Evolutionary conservation across 2,329 filamentous ascomycete species (phyloP).

Genomic region (Colletotrichum echinochloae): DNA sequence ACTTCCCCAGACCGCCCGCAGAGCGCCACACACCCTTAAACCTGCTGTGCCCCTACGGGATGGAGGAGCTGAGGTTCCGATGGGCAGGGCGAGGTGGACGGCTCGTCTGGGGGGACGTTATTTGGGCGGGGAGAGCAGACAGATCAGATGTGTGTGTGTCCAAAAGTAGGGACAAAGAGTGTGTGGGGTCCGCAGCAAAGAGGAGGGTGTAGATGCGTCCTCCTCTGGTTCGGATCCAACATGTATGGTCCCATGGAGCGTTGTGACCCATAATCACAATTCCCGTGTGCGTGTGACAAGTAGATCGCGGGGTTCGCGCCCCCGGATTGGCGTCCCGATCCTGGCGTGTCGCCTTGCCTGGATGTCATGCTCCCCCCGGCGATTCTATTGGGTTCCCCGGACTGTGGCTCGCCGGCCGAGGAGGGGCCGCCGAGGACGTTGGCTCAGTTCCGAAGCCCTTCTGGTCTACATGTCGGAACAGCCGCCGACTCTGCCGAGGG

Average conservation of each 20-base stretch:
- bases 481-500: not conserved
- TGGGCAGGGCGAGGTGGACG: too few relatives aligned
- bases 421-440: not conserved
- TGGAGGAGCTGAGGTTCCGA: not conserved
- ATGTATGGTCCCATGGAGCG: not conserved
- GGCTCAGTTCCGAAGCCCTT: not conserved
- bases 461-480: not conserved
- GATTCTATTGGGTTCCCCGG: not conserved
- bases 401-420: not conserved
- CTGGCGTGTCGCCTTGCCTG: conserved; percentile 17
- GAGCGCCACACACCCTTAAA: not conserved
- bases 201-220: not conserved
- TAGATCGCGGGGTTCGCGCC: not conserved
- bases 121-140: too few relatives aligned
- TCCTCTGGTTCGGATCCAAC: not conserved
- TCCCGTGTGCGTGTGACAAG: not conserved
- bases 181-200: not conserved
- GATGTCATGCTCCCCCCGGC: conserved; percentile 9
- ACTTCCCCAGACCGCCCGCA: not conserved
- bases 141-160: too few relatives aligned
- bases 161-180: not conserved
- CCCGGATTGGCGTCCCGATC: conserved; percentile 17
- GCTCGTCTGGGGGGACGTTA: not conserved
- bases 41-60: not conserved
- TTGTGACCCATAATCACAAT: not conserved